phyloP scores from a whole-genome alignment of 257 asterid species.

The Parsonsia alboflavescens region DNA sequence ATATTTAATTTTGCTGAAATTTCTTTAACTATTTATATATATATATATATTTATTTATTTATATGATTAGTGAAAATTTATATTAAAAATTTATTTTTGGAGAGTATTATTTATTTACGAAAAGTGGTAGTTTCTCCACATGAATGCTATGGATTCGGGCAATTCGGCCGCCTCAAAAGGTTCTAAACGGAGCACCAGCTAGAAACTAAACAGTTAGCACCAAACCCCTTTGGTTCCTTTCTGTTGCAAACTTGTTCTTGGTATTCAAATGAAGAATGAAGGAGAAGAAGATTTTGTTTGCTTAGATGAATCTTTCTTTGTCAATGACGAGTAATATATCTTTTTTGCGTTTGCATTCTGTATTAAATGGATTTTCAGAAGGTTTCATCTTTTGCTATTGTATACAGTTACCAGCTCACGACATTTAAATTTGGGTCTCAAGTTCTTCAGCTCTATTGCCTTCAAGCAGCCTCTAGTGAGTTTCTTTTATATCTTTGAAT shows the following conservation, averaged over 20 bases:
- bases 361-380: not conserved
- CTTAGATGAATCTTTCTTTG: conserved; percentile 76
- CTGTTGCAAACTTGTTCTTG: not conserved
- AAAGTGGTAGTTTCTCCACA: too few relatives aligned
- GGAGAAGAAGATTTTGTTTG: conserved; percentile 62
- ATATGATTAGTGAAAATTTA: too few relatives aligned
- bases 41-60: too few relatives aligned
- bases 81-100: too few relatives aligned
- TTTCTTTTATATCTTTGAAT: not conserved
- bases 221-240: too few relatives aligned
- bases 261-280: conserved; percentile 13
- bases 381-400: conserved; percentile 7
- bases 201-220: too few relatives aligned
- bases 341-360: not conserved
- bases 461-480: conserved; percentile 84
- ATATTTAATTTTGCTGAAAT: too few relatives aligned
- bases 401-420: conserved; percentile 70
- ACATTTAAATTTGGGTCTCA: conserved; percentile 70
- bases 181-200: too few relatives aligned
- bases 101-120: too few relatives aligned
- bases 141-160: too few relatives aligned
- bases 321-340: conserved; percentile 57
- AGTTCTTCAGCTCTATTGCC: conserved; percentile 70
- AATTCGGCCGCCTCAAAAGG: too few relatives aligned
- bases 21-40: too few relatives aligned